Percentiles rank a stretch among this genome's conserved stretches.
phyloP scores from a whole-genome alignment of 139 green algal genomes.

The Pedinophyceae sp. region DNA sequence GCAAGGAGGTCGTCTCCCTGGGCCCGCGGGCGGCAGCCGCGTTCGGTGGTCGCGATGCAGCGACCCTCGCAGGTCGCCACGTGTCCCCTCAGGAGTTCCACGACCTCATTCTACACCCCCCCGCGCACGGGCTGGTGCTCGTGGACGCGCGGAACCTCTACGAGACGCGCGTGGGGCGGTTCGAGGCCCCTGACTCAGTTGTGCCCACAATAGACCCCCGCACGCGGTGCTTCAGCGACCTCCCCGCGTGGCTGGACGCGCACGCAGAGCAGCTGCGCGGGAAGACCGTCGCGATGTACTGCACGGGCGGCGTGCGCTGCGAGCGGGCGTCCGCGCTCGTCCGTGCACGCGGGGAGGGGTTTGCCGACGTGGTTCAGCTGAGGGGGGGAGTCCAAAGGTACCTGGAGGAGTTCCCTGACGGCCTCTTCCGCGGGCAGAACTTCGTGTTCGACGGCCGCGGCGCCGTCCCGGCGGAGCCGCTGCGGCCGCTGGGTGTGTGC shows the following conservation, averaged over 20 bases:
- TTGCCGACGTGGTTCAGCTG: constrained; percentile 48
- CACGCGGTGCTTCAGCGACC: constrained; percentile 47
- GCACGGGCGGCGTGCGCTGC: constrained; percentile 67
- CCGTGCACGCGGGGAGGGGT: constrained; percentile 29
- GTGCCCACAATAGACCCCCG: constrained; percentile 30
- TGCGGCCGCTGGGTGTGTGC: constrained; percentile 16
- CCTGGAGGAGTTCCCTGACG: constrained; percentile 49
- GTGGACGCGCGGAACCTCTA: constrained; percentile 63
- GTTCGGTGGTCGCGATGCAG: background rate
- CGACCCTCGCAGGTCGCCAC: constrained; percentile 12
- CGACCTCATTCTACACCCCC: constrained; percentile 14
- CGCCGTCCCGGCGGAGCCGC: constrained; percentile 7
- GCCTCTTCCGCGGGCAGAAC: constrained; percentile 56
- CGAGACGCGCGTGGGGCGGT: constrained; percentile 52
- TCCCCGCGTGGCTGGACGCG: constrained; percentile 50
- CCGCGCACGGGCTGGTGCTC: constrained; percentile 24
- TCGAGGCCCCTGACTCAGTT: constrained; percentile 2
- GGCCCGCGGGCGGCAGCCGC: constrained; percentile 9
- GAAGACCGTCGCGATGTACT: constrained; percentile 55
- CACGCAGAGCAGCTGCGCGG: constrained; percentile 14
- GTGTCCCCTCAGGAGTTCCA: constrained; percentile 38
- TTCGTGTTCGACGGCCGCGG: constrained; percentile 63
- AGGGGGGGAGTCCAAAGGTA: constrained; percentile 65
- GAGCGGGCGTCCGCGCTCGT: constrained; percentile 59
- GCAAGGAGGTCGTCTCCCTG: constrained; percentile 43